Base-by-base conservation (phyloP, 2,329 filamentous ascomycete species). In the Acarospora socialis region DNA sequence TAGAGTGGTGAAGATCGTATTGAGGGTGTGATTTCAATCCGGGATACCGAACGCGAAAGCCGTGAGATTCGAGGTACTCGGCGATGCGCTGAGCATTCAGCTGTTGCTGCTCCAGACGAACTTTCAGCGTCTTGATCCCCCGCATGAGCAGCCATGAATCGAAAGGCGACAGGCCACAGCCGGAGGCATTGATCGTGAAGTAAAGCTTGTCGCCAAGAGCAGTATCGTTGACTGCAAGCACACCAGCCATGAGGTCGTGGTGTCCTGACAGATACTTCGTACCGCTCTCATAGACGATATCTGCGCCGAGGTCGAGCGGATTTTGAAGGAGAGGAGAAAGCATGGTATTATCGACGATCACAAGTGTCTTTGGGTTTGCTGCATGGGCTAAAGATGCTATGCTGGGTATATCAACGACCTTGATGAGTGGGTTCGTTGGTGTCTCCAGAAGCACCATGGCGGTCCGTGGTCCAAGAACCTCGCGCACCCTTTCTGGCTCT, bases 51-150 rank as follows among this genome's bases (percentile, higher is more conserved):
- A 98, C 90, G 43, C 79, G 80, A 70, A 98, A 98, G 30, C 92
- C 90, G 45, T 81, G 80, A 3, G 67, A 65, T 55, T 98, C 87
- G 32, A 98, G 76, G 53, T 93, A 98, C 48, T 83, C 75, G 28
- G 87, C 90, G 48, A 98, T 93, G 32, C 70, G 68, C 59, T 90
- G 81, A 1, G 92, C 84, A 48, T 92, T 98, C 36, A 76, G 63
- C 56, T 98, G 90, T 57, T 98, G 92, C 63, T 92, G 92, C 54
- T 98, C 90, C 86, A 98, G 94, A 48, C 90, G 84, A 33, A 98
- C 90, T 40, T 86, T 86, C 5, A 98, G 67, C 0, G 90, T 98
- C 65, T 98, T 98, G 54, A 98, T 75, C 12, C 90, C 90, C 36
- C 90, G 75, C 67, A 98, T 82, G 22, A 98, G 73, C 21, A 98